Evolutionary conservation across 805 yeast species (phyloP).

Genomic region (Spathaspora girioi): DNA sequence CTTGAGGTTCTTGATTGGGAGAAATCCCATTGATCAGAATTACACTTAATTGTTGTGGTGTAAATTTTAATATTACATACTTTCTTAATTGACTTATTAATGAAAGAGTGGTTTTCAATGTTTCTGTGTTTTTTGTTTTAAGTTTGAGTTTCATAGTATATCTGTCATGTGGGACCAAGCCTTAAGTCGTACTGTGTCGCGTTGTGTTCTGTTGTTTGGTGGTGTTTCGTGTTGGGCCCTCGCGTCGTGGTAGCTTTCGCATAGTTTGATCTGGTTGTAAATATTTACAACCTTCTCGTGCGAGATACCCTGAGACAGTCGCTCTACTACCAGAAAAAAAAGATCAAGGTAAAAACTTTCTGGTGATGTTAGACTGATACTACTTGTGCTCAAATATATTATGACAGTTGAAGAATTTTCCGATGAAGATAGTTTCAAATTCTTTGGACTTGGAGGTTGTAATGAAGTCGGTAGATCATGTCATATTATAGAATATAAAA

Average conservation of each 20-base stretch:
- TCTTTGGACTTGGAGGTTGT: constrained; percentile 95
- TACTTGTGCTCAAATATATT: neutral
- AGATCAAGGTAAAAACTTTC: too few species aligned
- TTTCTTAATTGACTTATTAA: constrained; percentile 53
- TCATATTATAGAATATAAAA: constrained; percentile 87
- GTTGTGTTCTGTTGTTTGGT: neutral
- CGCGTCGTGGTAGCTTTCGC: neutral
- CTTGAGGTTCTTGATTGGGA: constrained; percentile 55
- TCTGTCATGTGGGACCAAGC: neutral
- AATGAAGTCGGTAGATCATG: constrained; percentile 97
- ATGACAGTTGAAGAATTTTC: constrained; percentile 18
- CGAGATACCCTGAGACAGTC: too few species aligned
- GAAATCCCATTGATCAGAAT: constrained; percentile 44
- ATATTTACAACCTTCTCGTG: too few species aligned
- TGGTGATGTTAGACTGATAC: too few species aligned
- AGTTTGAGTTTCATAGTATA: constrained; percentile 18
- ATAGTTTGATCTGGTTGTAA: too few species aligned
- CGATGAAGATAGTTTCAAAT: constrained; percentile 47
- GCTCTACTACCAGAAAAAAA: too few species aligned
- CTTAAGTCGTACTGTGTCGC: neutral
- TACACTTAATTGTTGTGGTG: constrained; percentile 44
- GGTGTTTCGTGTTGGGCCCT: neutral
- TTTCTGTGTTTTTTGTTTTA: constrained; percentile 15
- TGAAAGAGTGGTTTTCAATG: constrained; percentile 37
- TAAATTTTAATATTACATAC: constrained; percentile 54